Percentiles rank a stretch among this genome's conserved stretches.
Conservation (phyloP, 352 stramenopile species). For the Thalassiosira livingstoniorum region DNA sequence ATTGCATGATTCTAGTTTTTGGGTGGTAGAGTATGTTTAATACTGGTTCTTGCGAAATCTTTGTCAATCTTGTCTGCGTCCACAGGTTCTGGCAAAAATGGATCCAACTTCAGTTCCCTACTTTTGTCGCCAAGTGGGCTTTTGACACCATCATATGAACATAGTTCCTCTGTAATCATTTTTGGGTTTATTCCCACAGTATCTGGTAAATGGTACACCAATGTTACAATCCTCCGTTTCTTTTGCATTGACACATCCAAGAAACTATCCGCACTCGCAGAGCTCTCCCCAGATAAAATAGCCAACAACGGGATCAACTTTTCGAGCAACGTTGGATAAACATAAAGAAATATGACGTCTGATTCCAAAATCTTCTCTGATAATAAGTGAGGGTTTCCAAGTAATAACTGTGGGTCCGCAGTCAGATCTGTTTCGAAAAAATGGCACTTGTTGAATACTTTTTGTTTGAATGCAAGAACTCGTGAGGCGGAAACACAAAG, state of each 20-base stretch:
- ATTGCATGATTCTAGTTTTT: no score
- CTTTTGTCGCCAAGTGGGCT: background rate
- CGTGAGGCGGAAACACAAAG: background rate
- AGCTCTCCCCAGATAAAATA: background rate
- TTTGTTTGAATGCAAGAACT: slow-evolving; percentile 8
- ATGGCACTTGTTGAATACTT: slow-evolving; percentile 12
- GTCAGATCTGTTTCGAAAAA: slow-evolving; percentile 1
- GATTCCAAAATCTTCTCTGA: slow-evolving; percentile 1
- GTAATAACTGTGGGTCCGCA: background rate
- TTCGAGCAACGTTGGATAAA: background rate
- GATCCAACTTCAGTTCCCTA: background rate
- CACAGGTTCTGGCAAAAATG: background rate
- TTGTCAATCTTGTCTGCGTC: background rate
- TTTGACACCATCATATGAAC: slow-evolving; percentile 15
- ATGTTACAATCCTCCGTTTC: slow-evolving; percentile 7
- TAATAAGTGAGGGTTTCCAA: background rate
- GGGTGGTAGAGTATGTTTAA: background rate
- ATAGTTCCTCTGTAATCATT: background rate
- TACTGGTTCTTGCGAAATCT: background rate
- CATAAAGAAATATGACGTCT: slow-evolving; percentile 7
- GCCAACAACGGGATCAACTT: slow-evolving; percentile 11
- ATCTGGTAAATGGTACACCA: slow-evolving; percentile 14
- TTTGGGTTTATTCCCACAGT: background rate
- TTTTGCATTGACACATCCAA: background rate
- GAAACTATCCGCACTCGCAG: background rate